A percentile compares a stretch with the other conserved stretches of the same genome.
Conservation (phyloP, 805 yeast species). For the Lipomyces japonicus region DNA sequence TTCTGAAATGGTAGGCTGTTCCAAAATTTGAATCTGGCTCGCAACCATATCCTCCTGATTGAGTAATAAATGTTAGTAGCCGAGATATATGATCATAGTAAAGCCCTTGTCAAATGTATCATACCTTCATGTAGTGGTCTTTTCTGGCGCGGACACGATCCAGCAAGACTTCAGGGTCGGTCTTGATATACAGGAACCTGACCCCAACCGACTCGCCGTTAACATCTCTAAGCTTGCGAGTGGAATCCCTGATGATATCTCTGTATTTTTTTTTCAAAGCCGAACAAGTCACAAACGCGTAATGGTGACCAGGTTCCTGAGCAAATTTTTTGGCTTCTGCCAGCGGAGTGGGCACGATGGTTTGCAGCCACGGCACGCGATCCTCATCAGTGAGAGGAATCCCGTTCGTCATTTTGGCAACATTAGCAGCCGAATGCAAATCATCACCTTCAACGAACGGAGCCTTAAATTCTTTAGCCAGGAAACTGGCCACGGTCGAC, state of each 20-base stretch:
- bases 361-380: conserved; percentile 82
- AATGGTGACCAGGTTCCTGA: conserved; percentile 16
- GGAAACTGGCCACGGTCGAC: conserved; percentile 61
- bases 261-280: conserved; percentile 75
- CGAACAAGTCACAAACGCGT: conserved; percentile 73
- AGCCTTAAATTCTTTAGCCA: conserved; percentile 48
- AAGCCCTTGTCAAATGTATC: neutral
- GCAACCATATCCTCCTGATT: conserved; percentile 29
- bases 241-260: conserved; percentile 48
- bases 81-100: neutral
- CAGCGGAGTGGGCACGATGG: conserved; percentile 40
- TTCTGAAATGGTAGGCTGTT: conserved; percentile 28
- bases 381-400: conserved; percentile 84
- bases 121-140: conserved; percentile 77
- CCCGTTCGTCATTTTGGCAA: conserved; percentile 79
- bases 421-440: conserved; percentile 43
- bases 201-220: conserved; percentile 39
- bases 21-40: conserved; percentile 26
- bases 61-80: neutral
- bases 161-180: conserved; percentile 57
- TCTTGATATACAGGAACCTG: conserved; percentile 63
- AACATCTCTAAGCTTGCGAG: conserved; percentile 25
- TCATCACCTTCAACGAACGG: conserved; percentile 82
- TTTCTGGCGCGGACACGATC: conserved; percentile 60
- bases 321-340: conserved; percentile 38